Base-by-base conservation (phyloP, 352 stramenopile genomes). In the Pythium brassicae region DNA sequence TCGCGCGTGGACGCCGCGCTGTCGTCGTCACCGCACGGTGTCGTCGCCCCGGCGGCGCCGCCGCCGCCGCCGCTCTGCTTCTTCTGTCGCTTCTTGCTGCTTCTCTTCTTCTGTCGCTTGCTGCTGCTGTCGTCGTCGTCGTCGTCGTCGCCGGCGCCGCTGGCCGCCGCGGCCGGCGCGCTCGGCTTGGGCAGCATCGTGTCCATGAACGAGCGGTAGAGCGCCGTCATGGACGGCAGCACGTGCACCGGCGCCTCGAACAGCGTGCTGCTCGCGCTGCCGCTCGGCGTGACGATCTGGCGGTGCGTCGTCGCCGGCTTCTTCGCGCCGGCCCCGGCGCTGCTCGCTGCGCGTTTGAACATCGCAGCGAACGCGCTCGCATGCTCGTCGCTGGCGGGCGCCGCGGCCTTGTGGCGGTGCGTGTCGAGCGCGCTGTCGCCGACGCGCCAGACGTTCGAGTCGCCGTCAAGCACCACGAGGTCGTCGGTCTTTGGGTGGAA, bases 191-290 rank as follows among this genome's bases (percentile, higher is more conserved):
- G 68, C 49, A 95, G 68, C 77, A 95, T 91, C 61, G 81, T 86
- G 60, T 95, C 85, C 83, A 95, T 89, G 58, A 92, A 95, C 44
- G 80, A 88, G 4, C 79, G 68, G 66, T 93, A 95, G 39, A 95
- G 63, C 29, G 79, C 74, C 43, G 82, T 86, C 74, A 94, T 90
- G 15, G 83, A 89, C 46, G 85, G 85, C 55, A 94, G 57, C 42
- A 93, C 85, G 65, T 95, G 85, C 15, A 77, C 78, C 11, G 85
- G 83, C 8, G 83, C 85, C 27, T 92, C 78, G 62, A 95, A 93
- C 55, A 95, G 66, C 26, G 63, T 73, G 45, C 50, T 72, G 44
- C 52, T 74, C 39, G 49, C 34, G 43, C 26, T 52, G 22, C 17
- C 29, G 29, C 60, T 57, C 20, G 53, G 32, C 9, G 62, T 53